phyloP scores from a whole-genome alignment of 1,139 yeast species.

The Suhomyces bolitotheri region DNA sequence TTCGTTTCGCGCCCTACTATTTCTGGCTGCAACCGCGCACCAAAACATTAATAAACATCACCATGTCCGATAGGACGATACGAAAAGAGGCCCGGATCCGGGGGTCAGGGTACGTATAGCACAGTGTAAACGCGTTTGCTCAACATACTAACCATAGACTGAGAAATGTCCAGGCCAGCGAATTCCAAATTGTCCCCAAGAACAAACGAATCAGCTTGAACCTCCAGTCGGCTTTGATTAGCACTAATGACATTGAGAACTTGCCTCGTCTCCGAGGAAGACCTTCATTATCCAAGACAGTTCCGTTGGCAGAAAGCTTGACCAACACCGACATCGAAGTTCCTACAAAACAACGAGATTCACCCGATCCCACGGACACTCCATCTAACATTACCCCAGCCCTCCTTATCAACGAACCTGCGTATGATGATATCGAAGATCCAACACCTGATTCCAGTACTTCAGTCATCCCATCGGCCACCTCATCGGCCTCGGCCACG shows the following conservation, averaged over 20 bases:
- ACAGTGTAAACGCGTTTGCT: neutral
- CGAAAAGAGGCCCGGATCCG: constrained; percentile 31
- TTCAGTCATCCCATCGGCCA: neutral
- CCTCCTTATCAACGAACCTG: constrained; percentile 5
- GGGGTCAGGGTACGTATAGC: constrained; percentile 49
- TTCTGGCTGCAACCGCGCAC: too few relatives aligned
- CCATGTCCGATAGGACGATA: constrained; percentile 9
- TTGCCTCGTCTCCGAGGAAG: constrained; percentile 26
- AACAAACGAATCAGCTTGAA: constrained; percentile 11
- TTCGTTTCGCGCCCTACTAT: too few relatives aligned
- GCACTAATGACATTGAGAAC: constrained; percentile 24
- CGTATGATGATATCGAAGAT: constrained; percentile 8
- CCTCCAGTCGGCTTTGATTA: constrained; percentile 28
- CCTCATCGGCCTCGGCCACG: neutral
- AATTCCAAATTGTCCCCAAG: constrained; percentile 15
- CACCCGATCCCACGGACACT: neutral
- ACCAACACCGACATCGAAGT: neutral
- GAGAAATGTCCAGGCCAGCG: constrained; percentile 16
- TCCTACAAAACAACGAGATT: neutral
- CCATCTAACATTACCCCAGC: constrained; percentile 8
- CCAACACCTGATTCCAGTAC: constrained; percentile 4
- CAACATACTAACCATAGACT: constrained; percentile 7
- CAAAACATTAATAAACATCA: neutral
- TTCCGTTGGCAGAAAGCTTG: constrained; percentile 3
- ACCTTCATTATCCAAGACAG: constrained; percentile 4